Evolutionary conservation across 192 early-diverging fungal genomes (phyloP), one percentile per base, ranked within the genome.

Genomic region (Funneliformis mosseae): DNA sequence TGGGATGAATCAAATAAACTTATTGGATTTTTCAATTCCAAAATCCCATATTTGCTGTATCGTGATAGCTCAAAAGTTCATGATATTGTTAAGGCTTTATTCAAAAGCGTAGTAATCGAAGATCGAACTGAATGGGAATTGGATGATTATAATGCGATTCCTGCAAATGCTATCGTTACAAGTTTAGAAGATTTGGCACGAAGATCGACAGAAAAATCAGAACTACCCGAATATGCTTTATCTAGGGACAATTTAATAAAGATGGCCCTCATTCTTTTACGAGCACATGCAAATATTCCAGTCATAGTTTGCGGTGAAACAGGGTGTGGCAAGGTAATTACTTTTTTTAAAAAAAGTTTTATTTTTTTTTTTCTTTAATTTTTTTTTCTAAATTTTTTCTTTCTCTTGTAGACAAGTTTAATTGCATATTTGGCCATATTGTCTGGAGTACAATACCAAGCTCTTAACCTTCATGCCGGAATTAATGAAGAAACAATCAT

Each of bases 261-360:
- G 28, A 77, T 77, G 76, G 76, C 76, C 3, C 39, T 77, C n/a
- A 77, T 77, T 64, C 33, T 50, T 50, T 16, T 16, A 16, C 14
- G 48, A 50, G 48, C 18, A 50, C 48, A 16, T 18, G 1, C 48
- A 16, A 77, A 64, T 23, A 18, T 77, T 27, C 76, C 76, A 27
- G 64, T 77, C 18, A n/a, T 77, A 14, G 14, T 77, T 64, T 77
- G 76, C 25, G 76, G 76, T n/a, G 76, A 50, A 50, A 14, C 76
- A 11, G 76, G 48, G 18, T 50, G 48, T 50, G 48, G 48, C 48
- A 50, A 50, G 5, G 48, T 50, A 50, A 16, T 1, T 39, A 39
- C 71, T 39, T 27, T 25, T 8, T 48, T 25, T 11, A 12, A 77
- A 25, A 50, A 16, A 33, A 33, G 0, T 33, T 33, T 33, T 33